phyloP scores from a whole-genome alignment of 2,329 filamentous ascomycete genomes.

The Cercospora sojina region DNA sequence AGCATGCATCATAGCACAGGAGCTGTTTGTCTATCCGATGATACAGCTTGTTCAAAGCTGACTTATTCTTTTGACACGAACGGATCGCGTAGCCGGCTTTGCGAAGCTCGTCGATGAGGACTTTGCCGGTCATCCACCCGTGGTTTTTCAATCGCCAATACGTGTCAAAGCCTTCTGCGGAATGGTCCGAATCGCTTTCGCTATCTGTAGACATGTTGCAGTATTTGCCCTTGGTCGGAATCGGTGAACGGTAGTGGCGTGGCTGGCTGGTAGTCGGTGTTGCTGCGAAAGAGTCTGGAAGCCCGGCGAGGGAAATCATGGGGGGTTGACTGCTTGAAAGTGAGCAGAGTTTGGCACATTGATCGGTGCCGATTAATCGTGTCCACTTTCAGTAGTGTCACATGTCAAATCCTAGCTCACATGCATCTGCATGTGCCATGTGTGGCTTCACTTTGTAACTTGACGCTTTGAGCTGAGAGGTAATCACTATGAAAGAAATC shows the following conservation, averaged over 20 bases:
- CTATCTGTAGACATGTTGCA: too few species aligned
- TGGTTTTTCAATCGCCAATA: neutral
- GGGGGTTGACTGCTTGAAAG: too few species aligned
- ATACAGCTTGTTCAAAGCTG: neutral
- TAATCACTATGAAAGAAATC: neutral
- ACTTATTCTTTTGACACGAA: neutral
- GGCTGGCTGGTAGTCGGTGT: too few species aligned
- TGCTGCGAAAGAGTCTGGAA: too few species aligned
- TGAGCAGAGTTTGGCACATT: too few species aligned
- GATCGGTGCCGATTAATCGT: too few species aligned
- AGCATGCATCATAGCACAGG: neutral
- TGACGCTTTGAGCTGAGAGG: neutral
- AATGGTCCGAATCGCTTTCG: too few species aligned
- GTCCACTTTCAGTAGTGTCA: neutral
- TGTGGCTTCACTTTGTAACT: neutral
- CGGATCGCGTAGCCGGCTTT: neutral
- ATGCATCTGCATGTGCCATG: neutral
- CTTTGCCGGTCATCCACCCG: accelerated
- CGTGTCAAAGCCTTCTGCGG: too few species aligned
- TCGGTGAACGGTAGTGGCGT: too few species aligned
- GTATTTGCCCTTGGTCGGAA: too few species aligned
- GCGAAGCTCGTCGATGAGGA: neutral
- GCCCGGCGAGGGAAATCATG: too few species aligned
- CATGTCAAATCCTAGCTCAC: neutral
- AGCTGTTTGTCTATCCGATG: neutral